Base-by-base conservation (phyloP, 345 rosid species). In the Murraya koenigii region DNA sequence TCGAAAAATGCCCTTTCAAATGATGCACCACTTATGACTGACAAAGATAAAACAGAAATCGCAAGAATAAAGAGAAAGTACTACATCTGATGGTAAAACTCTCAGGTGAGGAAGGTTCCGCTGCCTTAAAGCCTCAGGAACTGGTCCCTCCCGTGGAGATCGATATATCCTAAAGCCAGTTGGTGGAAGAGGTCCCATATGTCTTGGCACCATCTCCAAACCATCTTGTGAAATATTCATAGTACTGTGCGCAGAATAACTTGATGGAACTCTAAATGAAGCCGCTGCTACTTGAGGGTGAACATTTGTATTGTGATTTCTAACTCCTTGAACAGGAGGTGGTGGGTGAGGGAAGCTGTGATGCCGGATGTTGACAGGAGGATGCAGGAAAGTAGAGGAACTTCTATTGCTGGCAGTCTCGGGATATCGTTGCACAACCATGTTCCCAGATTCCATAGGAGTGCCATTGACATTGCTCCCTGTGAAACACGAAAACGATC, bases 11-110 rank as follows among this genome's bases (percentile, higher is more conserved):
- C 56, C 61, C 59, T 25, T 25, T 25, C 33, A 33, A 32, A 66
- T 19, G 10, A 60, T 11, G 39, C 47, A 65, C n/a, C 66, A 38
- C 55, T 47, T 28, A 32, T 61, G 64, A 52, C 39, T 41, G 55
- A 59, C n/a, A 49, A 59, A 56, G 55, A 72, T 62, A 19, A 75
- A 60, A 75, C 32, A 22, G 38, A 68, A 65, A 72, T 75, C 7
- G 32, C 38, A 79, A 66, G 70, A 54, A 36, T n/a, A 49, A 26
- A 26, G 38, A 35, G 3, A 47, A 68, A 82, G 39, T 7, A 60
- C 80, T 90, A 90, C 98, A 88, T 93, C 90, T 2, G 85, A 74
- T 2, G 91, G 88, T 22, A 85, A 75, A 75, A 80, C 85, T 91
- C 95, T 87, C 75, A 88, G 70, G 76, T 80, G 87, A 77, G 95